Evolutionary conservation across 176 grass and related monocot species (phyloP).

Genomic region (Ensete ventricosum): DNA sequence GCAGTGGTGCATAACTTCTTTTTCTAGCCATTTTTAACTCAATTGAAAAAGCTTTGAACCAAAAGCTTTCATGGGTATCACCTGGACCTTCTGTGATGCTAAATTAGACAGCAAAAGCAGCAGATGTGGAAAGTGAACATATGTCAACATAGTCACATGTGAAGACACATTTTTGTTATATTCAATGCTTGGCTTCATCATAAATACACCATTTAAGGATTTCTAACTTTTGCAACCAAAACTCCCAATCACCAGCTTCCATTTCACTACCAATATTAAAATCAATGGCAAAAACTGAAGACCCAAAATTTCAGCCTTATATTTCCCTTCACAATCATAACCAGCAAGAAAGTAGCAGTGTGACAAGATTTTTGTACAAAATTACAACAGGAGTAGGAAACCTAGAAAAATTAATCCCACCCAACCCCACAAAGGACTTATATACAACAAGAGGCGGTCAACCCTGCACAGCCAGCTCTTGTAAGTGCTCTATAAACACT

Average conservation of each 20-base stretch:
- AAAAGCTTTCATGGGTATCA: too few relatives aligned
- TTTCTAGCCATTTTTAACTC: too few relatives aligned
- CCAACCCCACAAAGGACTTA: background rate
- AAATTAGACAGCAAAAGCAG: too few relatives aligned
- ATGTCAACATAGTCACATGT: too few relatives aligned
- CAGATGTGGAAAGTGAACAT: too few relatives aligned
- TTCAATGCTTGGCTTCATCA: too few relatives aligned
- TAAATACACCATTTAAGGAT: too few relatives aligned
- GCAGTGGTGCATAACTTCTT: too few relatives aligned
- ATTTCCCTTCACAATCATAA: background rate
- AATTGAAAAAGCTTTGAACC: too few relatives aligned
- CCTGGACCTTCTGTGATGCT: too few relatives aligned
- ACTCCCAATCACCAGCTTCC: background rate
- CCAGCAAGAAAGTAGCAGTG: background rate
- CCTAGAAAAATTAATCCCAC: background rate
- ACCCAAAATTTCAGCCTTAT: background rate
- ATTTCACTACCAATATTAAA: background rate
- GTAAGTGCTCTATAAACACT: constrained; percentile 98
- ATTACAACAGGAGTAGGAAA: background rate
- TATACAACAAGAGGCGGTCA: constrained; percentile 12
- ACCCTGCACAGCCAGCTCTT: constrained; percentile 83
- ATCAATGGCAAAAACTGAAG: background rate
- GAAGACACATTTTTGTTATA: too few relatives aligned
- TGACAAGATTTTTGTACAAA: background rate
- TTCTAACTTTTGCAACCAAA: too few relatives aligned